These are phyloP conservation scores for Geoglossum glabrum DNA, from an alignment of 495 filamentous ascomycete species.

Conservation along the genomic window DNA sequence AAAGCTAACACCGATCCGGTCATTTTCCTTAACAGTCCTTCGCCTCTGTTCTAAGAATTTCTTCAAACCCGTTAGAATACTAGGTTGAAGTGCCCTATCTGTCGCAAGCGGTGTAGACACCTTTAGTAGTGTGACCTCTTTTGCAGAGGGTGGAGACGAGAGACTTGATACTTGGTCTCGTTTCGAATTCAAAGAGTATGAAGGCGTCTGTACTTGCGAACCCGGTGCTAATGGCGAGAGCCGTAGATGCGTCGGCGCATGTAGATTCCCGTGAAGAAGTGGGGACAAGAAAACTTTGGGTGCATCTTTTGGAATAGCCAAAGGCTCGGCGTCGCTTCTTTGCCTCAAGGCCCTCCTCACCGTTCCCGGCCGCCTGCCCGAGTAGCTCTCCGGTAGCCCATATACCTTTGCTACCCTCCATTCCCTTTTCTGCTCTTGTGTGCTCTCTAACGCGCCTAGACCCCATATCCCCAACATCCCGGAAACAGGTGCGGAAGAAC, in stretches of 20 bases:
- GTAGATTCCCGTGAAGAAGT: constrained; percentile 65
- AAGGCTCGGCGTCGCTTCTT: not conserved
- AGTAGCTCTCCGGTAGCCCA: constrained; percentile 49
- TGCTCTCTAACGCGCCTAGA: constrained; percentile 1
- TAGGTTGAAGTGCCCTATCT: constrained; percentile 63
- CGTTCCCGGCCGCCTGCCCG: constrained; percentile 12
- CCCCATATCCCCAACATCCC: constrained; percentile 34
- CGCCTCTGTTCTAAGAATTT: constrained; percentile 62
- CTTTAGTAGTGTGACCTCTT: constrained; percentile 79
- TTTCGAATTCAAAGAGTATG: constrained; percentile 19
- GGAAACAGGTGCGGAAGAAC: constrained; percentile 40
- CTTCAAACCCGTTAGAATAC: constrained; percentile 66
- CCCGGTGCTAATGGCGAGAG: constrained; percentile 40
- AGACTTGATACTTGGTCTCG: constrained; percentile 21
- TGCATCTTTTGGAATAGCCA: not conserved
- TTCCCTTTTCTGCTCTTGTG: constrained; percentile 23
- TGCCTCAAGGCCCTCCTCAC: not conserved
- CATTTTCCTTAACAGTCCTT: constrained; percentile 63
- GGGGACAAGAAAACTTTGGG: constrained; percentile 65
- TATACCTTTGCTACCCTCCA: constrained; percentile 74
- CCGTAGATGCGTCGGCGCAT: constrained; percentile 50
- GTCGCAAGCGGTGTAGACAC: constrained; percentile 74
- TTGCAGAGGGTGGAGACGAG: constrained; percentile 62
- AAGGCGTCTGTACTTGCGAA: constrained; percentile 4
- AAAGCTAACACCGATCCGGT: constrained; percentile 69